Conservation (phyloP, 805 yeast genomes). For the Dipodascus geniculatus region DNA sequence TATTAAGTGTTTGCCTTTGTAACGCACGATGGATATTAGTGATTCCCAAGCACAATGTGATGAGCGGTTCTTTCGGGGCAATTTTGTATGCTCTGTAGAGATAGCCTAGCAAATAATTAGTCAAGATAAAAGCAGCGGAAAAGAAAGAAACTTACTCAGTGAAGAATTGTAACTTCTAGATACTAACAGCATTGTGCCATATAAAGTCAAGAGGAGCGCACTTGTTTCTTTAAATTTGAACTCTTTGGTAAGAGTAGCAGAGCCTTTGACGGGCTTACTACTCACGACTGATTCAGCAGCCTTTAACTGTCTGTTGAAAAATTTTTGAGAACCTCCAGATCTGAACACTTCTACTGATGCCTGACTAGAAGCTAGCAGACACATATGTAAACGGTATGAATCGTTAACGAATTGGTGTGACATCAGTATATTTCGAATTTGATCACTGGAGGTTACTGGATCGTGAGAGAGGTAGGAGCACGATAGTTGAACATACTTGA, state of each 20-base stretch:
- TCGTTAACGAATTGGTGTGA: constrained; percentile 67
- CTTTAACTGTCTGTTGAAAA: constrained; percentile 77
- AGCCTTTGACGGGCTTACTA: constrained; percentile 52
- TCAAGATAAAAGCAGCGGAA: neutral
- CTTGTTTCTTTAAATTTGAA: constrained; percentile 22
- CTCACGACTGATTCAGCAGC: constrained; percentile 66
- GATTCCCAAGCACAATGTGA: constrained; percentile 62
- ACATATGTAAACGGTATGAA: constrained; percentile 51
- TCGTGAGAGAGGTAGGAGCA: constrained; percentile 42
- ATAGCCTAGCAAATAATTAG: constrained; percentile 36
- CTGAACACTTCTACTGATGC: constrained; percentile 50
- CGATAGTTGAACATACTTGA: constrained; percentile 54
- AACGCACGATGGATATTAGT: constrained; percentile 82
- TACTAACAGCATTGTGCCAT: constrained; percentile 68
- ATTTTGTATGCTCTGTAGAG: constrained; percentile 45
- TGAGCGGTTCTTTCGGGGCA: constrained; percentile 65
- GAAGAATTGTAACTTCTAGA: constrained; percentile 78
- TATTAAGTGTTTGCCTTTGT: constrained; percentile 76
- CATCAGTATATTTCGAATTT: constrained; percentile 51
- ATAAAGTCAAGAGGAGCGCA: constrained; percentile 65
- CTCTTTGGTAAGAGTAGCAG: constrained; percentile 45
- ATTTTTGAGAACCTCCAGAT: constrained; percentile 80
- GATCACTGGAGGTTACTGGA: constrained; percentile 39
- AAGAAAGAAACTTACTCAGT: constrained; percentile 31
- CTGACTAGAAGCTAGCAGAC: constrained; percentile 52